Percentiles rank a stretch among this genome's conserved stretches.
Evolutionary conservation across 495 filamentous ascomycete genomes (phyloP).

Genomic region (Collariella sp.): DNA sequence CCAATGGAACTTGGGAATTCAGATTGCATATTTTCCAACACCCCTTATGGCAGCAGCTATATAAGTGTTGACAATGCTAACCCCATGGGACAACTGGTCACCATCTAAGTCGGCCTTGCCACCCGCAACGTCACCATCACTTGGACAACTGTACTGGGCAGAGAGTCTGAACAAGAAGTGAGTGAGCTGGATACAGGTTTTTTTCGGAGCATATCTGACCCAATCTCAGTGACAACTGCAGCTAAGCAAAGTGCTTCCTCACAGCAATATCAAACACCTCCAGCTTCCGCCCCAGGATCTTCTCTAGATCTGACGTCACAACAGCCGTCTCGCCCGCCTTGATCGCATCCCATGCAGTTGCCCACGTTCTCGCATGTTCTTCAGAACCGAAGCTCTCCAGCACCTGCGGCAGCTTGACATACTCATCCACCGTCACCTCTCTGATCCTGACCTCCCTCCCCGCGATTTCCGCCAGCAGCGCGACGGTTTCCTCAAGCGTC

Average conservation of each 20-base stretch:
- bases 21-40: not conserved
- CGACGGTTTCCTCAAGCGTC: constrained; percentile 34
- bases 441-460: constrained; percentile 27
- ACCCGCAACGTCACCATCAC: too few relatives aligned
- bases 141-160: too few relatives aligned
- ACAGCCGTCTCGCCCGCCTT: constrained; percentile 34
- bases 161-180: too few relatives aligned
- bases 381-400: constrained; percentile 11
- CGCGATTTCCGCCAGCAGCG: constrained; percentile 26
- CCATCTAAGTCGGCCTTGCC: too few relatives aligned
- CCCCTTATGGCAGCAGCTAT: too few relatives aligned
- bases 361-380: constrained; percentile 22
- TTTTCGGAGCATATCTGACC: too few relatives aligned
- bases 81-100: not conserved
- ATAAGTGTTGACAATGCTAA: not conserved
- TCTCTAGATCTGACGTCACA: constrained; percentile 25
- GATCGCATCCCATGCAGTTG: constrained; percentile 40
- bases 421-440: constrained; percentile 37
- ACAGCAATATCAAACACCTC: constrained; percentile 24
- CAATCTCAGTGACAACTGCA: too few relatives aligned
- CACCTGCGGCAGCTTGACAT: constrained; percentile 28
- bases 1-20: not conserved
- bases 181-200: too few relatives aligned
- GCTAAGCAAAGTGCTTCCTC: constrained; percentile 18
- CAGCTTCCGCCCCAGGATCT: constrained; percentile 34